These are phyloP conservation scores for Serendipita sp. DNA, from an alignment of 768 basidiomycete species.

Conservation along the genomic window DNA sequence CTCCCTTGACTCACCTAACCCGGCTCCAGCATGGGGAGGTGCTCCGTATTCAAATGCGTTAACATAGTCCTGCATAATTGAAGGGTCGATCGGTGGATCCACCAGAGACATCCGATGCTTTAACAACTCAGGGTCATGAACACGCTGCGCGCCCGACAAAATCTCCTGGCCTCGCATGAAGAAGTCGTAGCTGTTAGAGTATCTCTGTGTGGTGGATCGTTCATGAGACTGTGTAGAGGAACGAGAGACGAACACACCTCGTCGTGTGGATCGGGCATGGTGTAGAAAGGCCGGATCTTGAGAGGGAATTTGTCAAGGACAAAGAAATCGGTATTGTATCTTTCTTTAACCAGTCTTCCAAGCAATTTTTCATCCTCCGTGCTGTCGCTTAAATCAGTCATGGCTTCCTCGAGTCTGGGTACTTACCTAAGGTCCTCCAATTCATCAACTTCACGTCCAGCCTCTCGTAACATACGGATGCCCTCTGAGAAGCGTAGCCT, in stretches of 20 bases:
- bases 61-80: constrained; percentile 79
- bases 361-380: constrained; percentile 93
- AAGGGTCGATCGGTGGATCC: constrained; percentile 53
- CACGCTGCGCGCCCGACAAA: constrained; percentile 92
- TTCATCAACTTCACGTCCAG: constrained; percentile 61
- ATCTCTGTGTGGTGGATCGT: constrained; percentile 31
- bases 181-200: constrained; percentile 99
- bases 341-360: constrained; percentile 75
- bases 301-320: constrained; percentile 99
- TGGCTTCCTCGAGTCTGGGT: neutral
- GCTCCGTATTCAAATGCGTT: constrained; percentile 93
- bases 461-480: constrained; percentile 69
- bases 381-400: constrained; percentile 19
- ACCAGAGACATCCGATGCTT: constrained; percentile 56
- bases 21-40: constrained; percentile 92
- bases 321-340: constrained; percentile 96
- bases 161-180: constrained; percentile 99
- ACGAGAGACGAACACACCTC: constrained; percentile 32
- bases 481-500: constrained; percentile 78
- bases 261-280: constrained; percentile 92
- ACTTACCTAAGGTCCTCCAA: constrained; percentile 68
- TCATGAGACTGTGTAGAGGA: neutral
- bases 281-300: constrained; percentile 93
- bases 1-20: constrained; percentile 41
- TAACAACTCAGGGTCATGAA: constrained; percentile 78